A percentile compares a stretch with the other conserved stretches of the same genome.
Evolutionary conservation across 2,329 filamentous ascomycete genomes (phyloP).

Genomic region (Claviceps humidiphila): DNA sequence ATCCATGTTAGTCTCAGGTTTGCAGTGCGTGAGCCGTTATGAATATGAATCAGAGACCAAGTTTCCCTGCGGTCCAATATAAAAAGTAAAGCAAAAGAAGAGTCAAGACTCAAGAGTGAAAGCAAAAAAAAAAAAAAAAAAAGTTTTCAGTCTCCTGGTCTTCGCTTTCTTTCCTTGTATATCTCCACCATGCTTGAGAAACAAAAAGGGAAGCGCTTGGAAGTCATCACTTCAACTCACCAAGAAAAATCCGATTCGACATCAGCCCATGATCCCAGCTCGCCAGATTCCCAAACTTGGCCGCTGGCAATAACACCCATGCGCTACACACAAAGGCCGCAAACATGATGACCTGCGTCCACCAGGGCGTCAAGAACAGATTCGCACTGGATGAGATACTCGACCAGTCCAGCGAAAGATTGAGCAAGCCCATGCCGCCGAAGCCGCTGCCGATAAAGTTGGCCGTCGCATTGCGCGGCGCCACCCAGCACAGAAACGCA

Average conservation of each 20-base stretch:
- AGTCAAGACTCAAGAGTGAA: background rate
- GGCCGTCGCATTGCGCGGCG: constrained; percentile 40
- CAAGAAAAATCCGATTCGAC: constrained; percentile 40
- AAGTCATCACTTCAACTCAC: constrained; percentile 7
- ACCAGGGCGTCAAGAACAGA: constrained; percentile 43
- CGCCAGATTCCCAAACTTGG: constrained; percentile 43
- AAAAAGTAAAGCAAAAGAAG: background rate
- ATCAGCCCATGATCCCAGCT: constrained; percentile 40
- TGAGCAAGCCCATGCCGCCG: constrained; percentile 50
- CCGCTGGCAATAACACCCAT: constrained; percentile 45
- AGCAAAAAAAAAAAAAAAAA: background rate
- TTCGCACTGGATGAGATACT: constrained; percentile 40
- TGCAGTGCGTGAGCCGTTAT: no score
- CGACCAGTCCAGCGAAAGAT: constrained; percentile 47
- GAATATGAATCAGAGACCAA: background rate
- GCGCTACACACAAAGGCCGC: constrained; percentile 40
- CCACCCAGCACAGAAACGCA: constrained; percentile 51
- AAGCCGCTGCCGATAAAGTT: constrained; percentile 49
- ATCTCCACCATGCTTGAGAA: no score
- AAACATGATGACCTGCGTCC: constrained; percentile 44
- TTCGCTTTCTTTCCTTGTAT: no score
- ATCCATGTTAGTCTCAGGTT: background rate
- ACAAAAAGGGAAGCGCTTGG: no score
- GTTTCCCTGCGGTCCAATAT: no score
- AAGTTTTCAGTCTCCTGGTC: no score